Evolutionary conservation across 2,329 filamentous ascomycete genomes (phyloP), one percentile per base, ranked within the genome.

Genomic region (Colletotrichum chlorophyti): DNA sequence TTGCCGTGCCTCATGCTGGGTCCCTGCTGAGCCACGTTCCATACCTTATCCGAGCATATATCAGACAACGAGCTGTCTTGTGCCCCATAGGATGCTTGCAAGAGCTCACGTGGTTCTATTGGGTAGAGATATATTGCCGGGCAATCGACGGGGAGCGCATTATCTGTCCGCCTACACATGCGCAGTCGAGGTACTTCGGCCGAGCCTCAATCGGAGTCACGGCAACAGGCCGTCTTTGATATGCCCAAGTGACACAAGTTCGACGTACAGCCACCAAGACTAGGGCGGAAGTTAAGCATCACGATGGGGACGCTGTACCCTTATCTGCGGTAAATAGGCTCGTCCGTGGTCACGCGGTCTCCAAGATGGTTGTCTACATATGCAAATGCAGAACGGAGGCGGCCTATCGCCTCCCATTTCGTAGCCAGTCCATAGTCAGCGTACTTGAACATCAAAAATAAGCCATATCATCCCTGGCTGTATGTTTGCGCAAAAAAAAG

Each of bases 401-500:
- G 38, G 38, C 51, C 26, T 24, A 27, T 43, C 32, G 51, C 57
- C 51, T 40, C n/a, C 31, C 32, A 27, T 19, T 45, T 42, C 26
- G 19, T 34, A 49, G 52, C 51, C 57, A 60, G 51, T 60, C 51
- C 55, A 49, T 60, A 24, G 45, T 55, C 43, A 57, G 51, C 50
- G 45, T 60, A 60, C 57, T 60, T 55, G 26, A 50, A 55, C 52
- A n/a, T n/a, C n/a, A 60, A 55, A 43, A 14, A 45, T 50, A 31
- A 41, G 51, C 57, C 57, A 45, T 43, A 55, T 57, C 19, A 46
- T 29, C 27, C 40, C 45, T 50, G 51, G 57, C 38, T 31, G 43
- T 49, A 49, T 46, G 45, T 60, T 49, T 50, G 43, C 57, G 51
- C 51, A 60, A 60, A 59, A 49, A 57, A 12, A 45, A 60, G 57